Conservation (phyloP, 352 stramenopile species). For the Globisporangium alternatum region DNA sequence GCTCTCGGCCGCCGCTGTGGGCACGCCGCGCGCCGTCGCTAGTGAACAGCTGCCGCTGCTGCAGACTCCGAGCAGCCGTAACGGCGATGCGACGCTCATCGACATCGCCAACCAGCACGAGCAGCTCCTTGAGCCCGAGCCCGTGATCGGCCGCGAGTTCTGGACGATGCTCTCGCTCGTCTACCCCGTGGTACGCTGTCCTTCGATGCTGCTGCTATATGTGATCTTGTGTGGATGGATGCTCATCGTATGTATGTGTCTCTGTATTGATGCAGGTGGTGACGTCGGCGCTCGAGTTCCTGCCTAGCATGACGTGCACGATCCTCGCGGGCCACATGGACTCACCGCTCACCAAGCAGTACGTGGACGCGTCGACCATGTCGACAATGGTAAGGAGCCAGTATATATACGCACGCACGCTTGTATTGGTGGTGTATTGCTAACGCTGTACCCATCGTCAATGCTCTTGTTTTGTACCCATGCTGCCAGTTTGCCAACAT, state of each 20-base stretch:
- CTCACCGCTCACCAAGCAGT: conserved; percentile 50
- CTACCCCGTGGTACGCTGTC: conserved; percentile 22
- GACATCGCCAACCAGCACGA: conserved; percentile 22
- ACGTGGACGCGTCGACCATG: conserved; percentile 51
- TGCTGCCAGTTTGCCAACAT: conserved; percentile 62
- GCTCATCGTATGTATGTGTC: background rate
- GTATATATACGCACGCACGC: background rate
- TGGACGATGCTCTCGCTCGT: conserved; percentile 21
- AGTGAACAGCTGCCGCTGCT: conserved; percentile 1
- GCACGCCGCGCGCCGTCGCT: background rate
- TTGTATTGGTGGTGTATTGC: background rate
- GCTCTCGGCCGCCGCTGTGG: background rate
- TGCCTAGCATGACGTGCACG: conserved; percentile 50
- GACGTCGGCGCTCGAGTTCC: conserved; percentile 48
- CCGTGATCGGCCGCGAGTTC: conserved; percentile 19
- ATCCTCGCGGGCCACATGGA: conserved; percentile 62
- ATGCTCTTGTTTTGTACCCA: background rate
- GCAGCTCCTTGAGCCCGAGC: conserved; percentile 23
- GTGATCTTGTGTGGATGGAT: background rate
- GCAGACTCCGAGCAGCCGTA: background rate
- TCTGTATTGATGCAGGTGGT: conserved; percentile 12
- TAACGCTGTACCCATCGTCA: background rate
- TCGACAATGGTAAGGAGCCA: conserved; percentile 42
- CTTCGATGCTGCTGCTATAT: background rate
- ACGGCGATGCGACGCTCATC: conserved; percentile 13